Percentiles rank a stretch among this genome's conserved stretches.
Conservation (phyloP, 257 asterid species). For the Gentiana macrophylla region DNA sequence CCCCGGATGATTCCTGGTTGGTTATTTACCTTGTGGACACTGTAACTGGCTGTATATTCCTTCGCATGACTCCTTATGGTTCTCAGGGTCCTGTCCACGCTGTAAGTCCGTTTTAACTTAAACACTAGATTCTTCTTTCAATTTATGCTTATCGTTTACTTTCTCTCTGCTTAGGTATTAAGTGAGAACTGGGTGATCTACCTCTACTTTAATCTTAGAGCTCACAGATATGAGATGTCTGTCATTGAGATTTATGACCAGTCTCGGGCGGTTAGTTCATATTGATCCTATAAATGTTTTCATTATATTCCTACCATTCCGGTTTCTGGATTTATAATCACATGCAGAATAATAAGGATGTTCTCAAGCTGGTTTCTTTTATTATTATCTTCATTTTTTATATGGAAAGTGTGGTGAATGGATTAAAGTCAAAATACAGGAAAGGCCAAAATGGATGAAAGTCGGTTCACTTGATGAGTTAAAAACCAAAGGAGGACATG, state of each 20-base stretch:
- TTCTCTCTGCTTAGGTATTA: slow-evolving; percentile 39
- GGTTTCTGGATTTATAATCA: slow-evolving; percentile 12
- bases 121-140: neutral
- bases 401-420: too few relatives aligned
- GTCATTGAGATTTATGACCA: slow-evolving; percentile 96
- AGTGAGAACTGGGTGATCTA: slow-evolving; percentile 98
- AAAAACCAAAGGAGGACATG: too few relatives aligned
- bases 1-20: slow-evolving; percentile 82
- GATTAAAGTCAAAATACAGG: too few relatives aligned
- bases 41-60: slow-evolving; percentile 83
- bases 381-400: too few relatives aligned
- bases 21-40: slow-evolving; percentile 82
- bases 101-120: slow-evolving; percentile 41
- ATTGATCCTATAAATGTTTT: slow-evolving; percentile 11
- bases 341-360: slow-evolving; percentile 85
- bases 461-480: too few relatives aligned
- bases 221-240: slow-evolving; percentile 97
- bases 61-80: slow-evolving; percentile 85
- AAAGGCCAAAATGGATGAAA: too few relatives aligned
- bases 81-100: slow-evolving; percentile 93
- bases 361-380: slow-evolving; percentile 54
- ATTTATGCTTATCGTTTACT: neutral
- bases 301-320: slow-evolving; percentile 6
- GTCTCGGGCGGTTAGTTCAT: slow-evolving; percentile 73
- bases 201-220: slow-evolving; percentile 95